phyloP scores from a whole-genome alignment of 106 monocot species.

The Phalaenopsis equestris region DNA sequence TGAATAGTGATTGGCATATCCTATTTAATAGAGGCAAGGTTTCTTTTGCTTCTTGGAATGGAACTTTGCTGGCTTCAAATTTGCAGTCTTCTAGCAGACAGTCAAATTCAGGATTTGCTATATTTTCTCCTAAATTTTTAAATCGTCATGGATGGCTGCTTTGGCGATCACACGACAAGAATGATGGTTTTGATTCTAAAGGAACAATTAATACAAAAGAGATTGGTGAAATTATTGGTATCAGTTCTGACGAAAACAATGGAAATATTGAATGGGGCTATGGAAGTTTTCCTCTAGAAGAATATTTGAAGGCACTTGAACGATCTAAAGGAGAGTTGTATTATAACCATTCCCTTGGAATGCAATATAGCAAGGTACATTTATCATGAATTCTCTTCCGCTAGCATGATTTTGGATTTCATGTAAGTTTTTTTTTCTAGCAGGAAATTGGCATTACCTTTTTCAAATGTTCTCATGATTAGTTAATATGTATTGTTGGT shows the following conservation, averaged over 20 bases:
- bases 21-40: slow-evolving; percentile 79
- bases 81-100: slow-evolving; percentile 34
- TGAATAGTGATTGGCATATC: slow-evolving; percentile 37
- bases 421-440: neutral
- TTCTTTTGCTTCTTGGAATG: slow-evolving; percentile 68
- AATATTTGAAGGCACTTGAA: slow-evolving; percentile 95
- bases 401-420: neutral
- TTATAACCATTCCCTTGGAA: slow-evolving; percentile 82
- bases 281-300: slow-evolving; percentile 80
- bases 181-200: slow-evolving; percentile 10
- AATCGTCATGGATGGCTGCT: slow-evolving; percentile 51
- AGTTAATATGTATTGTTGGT: neutral
- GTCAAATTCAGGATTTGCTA: slow-evolving; percentile 57
- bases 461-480: neutral
- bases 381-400: neutral
- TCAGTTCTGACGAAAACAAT: slow-evolving; percentile 53
- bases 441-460: neutral
- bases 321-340: slow-evolving; percentile 78
- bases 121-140: slow-evolving; percentile 67
- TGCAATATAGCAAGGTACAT: slow-evolving; percentile 87
- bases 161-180: slow-evolving; percentile 42
- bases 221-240: slow-evolving; percentile 47
- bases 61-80: slow-evolving; percentile 28
- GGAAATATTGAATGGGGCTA: slow-evolving; percentile 62
- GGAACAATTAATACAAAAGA: slow-evolving; percentile 20